phyloP scores from a whole-genome alignment of 129 eudicot species.

The Flaveria bidentis region DNA sequence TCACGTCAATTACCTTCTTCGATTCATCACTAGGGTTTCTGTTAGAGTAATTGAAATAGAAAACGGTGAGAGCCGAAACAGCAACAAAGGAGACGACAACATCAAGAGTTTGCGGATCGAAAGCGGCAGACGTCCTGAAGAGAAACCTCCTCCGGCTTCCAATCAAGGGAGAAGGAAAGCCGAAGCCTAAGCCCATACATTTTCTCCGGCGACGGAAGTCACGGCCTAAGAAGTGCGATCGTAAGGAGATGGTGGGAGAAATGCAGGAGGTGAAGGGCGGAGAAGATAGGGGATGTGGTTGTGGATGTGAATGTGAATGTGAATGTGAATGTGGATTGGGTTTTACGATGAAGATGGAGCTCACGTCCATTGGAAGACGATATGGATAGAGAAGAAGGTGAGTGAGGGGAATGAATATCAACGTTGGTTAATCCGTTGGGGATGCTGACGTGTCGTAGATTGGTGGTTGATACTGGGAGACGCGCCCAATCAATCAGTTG shows the following conservation, averaged over 20 bases:
- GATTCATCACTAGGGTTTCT: slow-evolving; percentile 26
- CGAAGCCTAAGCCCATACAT: slow-evolving; percentile 51
- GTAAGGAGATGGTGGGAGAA: slow-evolving; percentile 44
- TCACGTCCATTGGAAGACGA: slow-evolving; percentile 51
- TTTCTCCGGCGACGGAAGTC: slow-evolving; percentile 45
- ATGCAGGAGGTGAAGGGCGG: slow-evolving; percentile 38
- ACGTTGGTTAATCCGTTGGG: slow-evolving; percentile 33
- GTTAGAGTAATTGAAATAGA: slow-evolving; percentile 40
- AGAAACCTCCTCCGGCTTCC: slow-evolving; percentile 24
- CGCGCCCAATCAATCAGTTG: slow-evolving; percentile 36
- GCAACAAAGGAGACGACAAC: slow-evolving; percentile 56
- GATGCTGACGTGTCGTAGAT: slow-evolving; percentile 34
- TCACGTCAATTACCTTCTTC: slow-evolving; percentile 30
- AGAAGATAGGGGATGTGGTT: slow-evolving; percentile 37
- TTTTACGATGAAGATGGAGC: slow-evolving; percentile 48
- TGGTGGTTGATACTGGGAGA: slow-evolving; percentile 32
- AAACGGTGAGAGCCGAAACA: slow-evolving; percentile 62
- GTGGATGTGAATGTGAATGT: neutral
- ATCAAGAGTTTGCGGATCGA: slow-evolving; percentile 49
- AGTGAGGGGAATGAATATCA: slow-evolving; percentile 14
- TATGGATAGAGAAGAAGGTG: slow-evolving; percentile 32
- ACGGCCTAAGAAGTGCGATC: slow-evolving; percentile 45
- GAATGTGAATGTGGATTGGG: slow-evolving; percentile 26
- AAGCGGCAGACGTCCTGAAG: slow-evolving; percentile 50
- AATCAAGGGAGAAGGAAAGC: slow-evolving; percentile 26